Evolutionary conservation across 768 basidiomycete genomes (phyloP), one percentile per base, ranked within the genome.

Genomic region (Trichaptum fuscoviolaceum): DNA sequence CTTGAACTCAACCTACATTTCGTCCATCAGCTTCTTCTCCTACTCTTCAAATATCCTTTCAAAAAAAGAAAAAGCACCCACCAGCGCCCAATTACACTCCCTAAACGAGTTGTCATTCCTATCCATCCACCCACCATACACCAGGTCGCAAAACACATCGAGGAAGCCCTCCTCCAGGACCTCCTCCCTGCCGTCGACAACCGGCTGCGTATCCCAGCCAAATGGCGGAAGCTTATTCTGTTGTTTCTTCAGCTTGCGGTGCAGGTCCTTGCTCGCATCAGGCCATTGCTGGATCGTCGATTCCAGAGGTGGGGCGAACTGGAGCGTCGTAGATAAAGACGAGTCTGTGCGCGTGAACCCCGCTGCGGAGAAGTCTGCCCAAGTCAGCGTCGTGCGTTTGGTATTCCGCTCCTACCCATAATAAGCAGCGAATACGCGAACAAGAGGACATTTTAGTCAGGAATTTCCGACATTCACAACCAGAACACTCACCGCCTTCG

Each of bases 11-110:
- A 96, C 86, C 91, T 96, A 69, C 27, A 62, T 24, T 57, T 58
- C 64, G 62, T 25, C n/a, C n/a, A 24, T 35, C 30, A 25, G 30
- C 57, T 52, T 20, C 42, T 7, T 15, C 66, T 67, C 35, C 26
- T 30, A 35, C 27, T 6, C 5, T 52, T 52, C 20, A 20, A n/a
- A n/a, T n/a, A n/a, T n/a, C 3, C 42, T 52, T 26, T 35, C 7
- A 60, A 9, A 52, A 9, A 60, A 9, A 35, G 20, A 63, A 35
- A 27, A 57, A 67, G 3, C 52, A 80, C 87, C 78, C 72, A 96
- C 95, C 80, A 98, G 70, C 23, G 90, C 93, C 95, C 95, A 98
- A 73, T 93, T 95, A 71, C 93, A 92, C 69, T 96, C 93, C 69
- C 91, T 81, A 74, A 94, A 93, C 1, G 87, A 79, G 67, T 88